These are phyloP conservation scores for Penicillium malachiteum DNA, from an alignment of 495 filamentous ascomycete species.

Conservation along the genomic window DNA sequence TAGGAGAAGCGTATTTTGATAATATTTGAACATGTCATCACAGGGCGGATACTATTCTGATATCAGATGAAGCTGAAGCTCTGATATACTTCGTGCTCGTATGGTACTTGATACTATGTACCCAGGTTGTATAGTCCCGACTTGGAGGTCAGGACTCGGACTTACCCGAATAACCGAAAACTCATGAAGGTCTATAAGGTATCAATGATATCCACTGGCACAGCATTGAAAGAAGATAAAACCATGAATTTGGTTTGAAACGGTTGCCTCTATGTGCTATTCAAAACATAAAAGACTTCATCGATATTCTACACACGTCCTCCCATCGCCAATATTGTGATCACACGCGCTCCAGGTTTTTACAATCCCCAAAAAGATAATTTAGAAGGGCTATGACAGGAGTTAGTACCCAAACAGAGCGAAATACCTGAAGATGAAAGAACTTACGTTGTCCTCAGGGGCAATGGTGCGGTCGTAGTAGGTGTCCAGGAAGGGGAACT, in stretches of 20 bases:
- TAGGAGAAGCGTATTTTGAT: conserved; percentile 1
- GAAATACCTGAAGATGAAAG: background rate
- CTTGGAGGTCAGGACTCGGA: too few species aligned
- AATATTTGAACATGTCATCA: too few species aligned
- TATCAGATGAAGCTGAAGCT: background rate
- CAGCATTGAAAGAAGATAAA: conserved; percentile 5
- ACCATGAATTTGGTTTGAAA: conserved; percentile 13
- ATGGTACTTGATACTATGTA: too few species aligned
- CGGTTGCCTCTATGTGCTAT: conserved; percentile 40
- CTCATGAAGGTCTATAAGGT: background rate
- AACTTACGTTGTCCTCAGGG: conserved; percentile 63
- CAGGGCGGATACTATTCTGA: background rate
- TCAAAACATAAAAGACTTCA: conserved; percentile 27
- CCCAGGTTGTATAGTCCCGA: too few species aligned
- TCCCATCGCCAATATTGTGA: conserved; percentile 7
- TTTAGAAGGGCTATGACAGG: conserved; percentile 43
- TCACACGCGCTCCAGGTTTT: conserved; percentile 5
- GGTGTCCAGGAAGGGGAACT: conserved; percentile 59
- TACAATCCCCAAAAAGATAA: conserved; percentile 14
- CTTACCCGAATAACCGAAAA: background rate
- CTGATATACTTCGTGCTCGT: background rate
- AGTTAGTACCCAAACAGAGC: conserved; percentile 21
- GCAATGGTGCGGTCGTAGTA: conserved; percentile 59
- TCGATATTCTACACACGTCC: conserved; percentile 22
- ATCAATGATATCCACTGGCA: background rate